These are phyloP conservation scores for Yamadazyma sp. DNA, from an alignment of 805 yeast genomes.

Conservation along the genomic window DNA sequence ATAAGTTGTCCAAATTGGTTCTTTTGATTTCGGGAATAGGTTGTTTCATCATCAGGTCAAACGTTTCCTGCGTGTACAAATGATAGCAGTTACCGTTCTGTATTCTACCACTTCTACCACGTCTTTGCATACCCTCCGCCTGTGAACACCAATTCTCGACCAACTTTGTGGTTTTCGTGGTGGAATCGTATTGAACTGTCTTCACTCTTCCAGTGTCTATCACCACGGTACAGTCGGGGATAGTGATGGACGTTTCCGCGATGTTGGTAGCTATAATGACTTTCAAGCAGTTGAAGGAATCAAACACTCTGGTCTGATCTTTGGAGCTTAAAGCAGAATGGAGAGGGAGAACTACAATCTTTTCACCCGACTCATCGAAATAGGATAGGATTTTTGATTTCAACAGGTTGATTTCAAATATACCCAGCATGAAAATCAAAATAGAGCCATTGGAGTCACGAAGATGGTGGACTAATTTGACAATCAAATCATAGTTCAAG, in stretches of 20 bases:
- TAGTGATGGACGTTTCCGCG: constrained; percentile 96
- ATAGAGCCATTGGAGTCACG: constrained; percentile 62
- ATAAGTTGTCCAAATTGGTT: constrained; percentile 78
- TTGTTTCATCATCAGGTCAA: constrained; percentile 56
- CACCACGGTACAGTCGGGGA: constrained; percentile 91
- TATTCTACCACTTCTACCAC: constrained; percentile 99
- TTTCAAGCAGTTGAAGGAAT: constrained; percentile 60
- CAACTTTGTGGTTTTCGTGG: constrained; percentile 65
- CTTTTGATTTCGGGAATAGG: constrained; percentile 90
- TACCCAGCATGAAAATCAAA: constrained; percentile 85
- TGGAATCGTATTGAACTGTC: constrained; percentile 67
- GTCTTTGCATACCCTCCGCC: constrained; percentile 86
- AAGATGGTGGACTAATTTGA: constrained; percentile 33
- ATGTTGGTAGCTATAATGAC: constrained; percentile 89
- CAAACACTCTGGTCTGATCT: constrained; percentile 80
- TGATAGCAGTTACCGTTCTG: constrained; percentile 79
- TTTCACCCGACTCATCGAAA: constrained; percentile 19
- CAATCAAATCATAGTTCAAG: constrained; percentile 73
- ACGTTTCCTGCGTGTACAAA: constrained; percentile 64
- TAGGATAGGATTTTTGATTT: constrained; percentile 17
- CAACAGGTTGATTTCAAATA: constrained; percentile 71
- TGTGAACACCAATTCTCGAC: constrained; percentile 84
- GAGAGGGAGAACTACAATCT: constrained; percentile 58
- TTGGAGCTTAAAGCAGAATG: constrained; percentile 84
- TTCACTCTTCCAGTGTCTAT: constrained; percentile 87